Base-by-base conservation (phyloP, 2,329 filamentous ascomycete species). In the Penicillium sp. region DNA sequence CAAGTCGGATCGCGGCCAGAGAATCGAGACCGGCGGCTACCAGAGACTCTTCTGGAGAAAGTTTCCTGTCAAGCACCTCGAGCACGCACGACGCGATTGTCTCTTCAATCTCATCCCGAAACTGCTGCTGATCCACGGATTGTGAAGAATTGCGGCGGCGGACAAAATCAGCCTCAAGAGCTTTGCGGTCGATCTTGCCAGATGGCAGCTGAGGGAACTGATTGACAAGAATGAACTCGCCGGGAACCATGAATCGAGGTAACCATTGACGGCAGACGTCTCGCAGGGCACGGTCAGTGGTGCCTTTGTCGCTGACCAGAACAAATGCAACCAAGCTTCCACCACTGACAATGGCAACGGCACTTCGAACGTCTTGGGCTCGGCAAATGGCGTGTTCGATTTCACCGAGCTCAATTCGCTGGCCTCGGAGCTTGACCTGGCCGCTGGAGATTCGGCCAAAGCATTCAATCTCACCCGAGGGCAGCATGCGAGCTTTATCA, bases 371-470 rank as follows among this genome's bases (percentile, higher is more conserved):
- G 0, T 79, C 79, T 0, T 72, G 61, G 0, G 80, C 77, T 44
- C 78, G 78, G 36, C 85, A 74, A 2, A 84, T 76, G 1, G 80
- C 84, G 55, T 87, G 80, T 61, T 91, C 87, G 16, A 89, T 76
- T 60, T 90, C 88, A 0, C 86, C 86, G 4, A 93, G 78, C 60
- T 93, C 86, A 41, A 94, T 79, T 40, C 89, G 77, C 66, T 95
- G 89, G 1, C 89, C 89, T 43, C 89, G 79, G 6, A 95, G 74
- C 67, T 95, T 95, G 41, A 95, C 83, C 65, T 96, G 90, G 0
- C 87, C 89, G 40, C 81, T 80, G 2, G 80, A 79, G 10, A 95
- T 83, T 9, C 90, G 83, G 0, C 90, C 90, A 27, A 90, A 75
- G 60, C 87, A 94, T 64, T 95, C 86, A n/a, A 96, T 74, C 0